phyloP scores from a whole-genome alignment of 2,329 filamentous ascomycete species.

The Paradendryphiella salina region DNA sequence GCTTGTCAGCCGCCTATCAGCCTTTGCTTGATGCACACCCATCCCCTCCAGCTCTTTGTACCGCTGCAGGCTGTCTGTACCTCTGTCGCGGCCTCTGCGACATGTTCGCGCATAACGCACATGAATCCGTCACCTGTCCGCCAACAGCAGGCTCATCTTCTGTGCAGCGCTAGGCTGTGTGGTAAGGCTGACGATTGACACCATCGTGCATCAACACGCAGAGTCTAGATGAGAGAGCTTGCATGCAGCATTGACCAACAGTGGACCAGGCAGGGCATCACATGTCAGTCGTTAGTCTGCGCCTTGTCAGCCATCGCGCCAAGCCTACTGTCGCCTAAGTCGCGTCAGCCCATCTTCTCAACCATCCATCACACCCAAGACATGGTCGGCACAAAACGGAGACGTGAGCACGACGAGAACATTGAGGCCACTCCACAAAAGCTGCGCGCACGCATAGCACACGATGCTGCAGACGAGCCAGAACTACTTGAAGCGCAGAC shows the following conservation, averaged over 20 bases:
- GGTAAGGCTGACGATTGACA: no score
- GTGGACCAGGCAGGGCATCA: conserved; percentile 3
- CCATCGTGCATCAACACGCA: no score
- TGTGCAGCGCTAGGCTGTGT: no score
- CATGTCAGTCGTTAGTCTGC: background rate
- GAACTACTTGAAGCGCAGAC: conserved; percentile 35
- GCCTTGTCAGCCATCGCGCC: conserved; percentile 10
- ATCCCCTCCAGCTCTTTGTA: conserved; percentile 13
- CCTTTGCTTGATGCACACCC: conserved; percentile 12
- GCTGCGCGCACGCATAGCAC: conserved; percentile 24
- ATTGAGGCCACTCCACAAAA: conserved; percentile 34
- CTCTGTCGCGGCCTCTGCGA: conserved; percentile 15
- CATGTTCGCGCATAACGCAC: conserved; percentile 7
- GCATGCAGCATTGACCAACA: conserved; percentile 12
- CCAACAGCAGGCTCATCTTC: conserved; percentile 10
- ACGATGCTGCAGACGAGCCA: conserved; percentile 21
- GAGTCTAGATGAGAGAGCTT: conserved; percentile 1
- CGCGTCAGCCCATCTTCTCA: conserved; percentile 22
- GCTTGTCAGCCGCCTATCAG: conserved; percentile 19
- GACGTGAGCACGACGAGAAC: conserved; percentile 30
- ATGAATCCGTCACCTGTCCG: conserved; percentile 20
- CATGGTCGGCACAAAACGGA: conserved; percentile 42
- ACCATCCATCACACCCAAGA: conserved; percentile 12
- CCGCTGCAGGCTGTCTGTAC: conserved; percentile 13
- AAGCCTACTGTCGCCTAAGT: conserved; percentile 27